Evolutionary conservation across 169 alveolate genomes (phyloP).

Genomic region (Plasmodium vinckei): DNA sequence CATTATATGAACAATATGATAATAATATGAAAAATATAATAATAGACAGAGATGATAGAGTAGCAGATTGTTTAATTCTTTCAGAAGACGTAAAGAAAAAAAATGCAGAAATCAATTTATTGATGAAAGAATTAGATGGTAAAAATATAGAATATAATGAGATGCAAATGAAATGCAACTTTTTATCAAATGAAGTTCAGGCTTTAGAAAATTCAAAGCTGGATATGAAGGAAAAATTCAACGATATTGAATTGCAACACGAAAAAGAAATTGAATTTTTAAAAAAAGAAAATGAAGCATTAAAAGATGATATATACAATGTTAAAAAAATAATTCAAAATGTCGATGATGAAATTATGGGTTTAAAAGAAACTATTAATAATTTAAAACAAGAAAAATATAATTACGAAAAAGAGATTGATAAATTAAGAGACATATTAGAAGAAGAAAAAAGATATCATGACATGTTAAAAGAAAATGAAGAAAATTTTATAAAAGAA

Average conservation of each 20-base stretch:
- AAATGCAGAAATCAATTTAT: conserved; percentile 42
- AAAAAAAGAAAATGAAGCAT: conserved; percentile 55
- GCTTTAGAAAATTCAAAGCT: conserved; percentile 49
- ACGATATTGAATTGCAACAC: conserved; percentile 37
- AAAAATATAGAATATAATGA: conserved; percentile 68
- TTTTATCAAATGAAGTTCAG: conserved; percentile 45
- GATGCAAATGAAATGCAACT: conserved; percentile 59
- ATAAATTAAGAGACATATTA: conserved; percentile 63
- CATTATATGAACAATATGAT: conserved; percentile 64
- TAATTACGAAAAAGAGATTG: conserved; percentile 53
- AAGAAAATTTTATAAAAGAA: conserved; percentile 68
- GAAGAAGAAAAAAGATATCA: conserved; percentile 71
- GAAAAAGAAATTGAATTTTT: conserved; percentile 54
- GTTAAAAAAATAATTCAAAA: conserved; percentile 43
- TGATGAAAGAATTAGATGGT: conserved; percentile 69
- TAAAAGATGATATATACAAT: conserved; percentile 50
- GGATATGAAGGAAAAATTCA: conserved; percentile 40
- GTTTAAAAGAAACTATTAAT: conserved; percentile 39
- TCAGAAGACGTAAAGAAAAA: conserved; percentile 74
- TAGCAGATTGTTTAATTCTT: conserved; percentile 57
- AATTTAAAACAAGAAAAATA: conserved; percentile 47
- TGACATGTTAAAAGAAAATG: conserved; percentile 73
- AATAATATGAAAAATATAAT: conserved; percentile 43
- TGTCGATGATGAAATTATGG: conserved; percentile 54
- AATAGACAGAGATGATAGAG: conserved; percentile 62